phyloP scores from a whole-genome alignment of 345 rosid genomes.

The Euphorbia lathyris region DNA sequence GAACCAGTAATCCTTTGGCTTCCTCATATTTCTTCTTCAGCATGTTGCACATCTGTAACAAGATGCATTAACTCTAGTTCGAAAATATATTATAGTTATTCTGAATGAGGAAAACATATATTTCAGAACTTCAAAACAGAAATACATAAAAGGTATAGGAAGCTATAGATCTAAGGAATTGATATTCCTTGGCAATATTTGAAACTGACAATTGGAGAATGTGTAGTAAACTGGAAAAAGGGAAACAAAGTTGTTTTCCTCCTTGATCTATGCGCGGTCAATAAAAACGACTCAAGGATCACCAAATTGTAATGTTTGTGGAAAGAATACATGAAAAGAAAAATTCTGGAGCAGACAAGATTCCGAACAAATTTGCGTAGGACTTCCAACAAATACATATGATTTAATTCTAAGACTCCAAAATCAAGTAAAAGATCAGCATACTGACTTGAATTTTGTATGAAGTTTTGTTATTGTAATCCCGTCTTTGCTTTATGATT shows the following conservation, averaged over 20 bases:
- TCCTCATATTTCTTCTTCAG: constrained; percentile 83
- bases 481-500: too few species aligned
- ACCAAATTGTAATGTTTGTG: not conserved
- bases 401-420: not conserved
- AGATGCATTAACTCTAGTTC: not conserved
- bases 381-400: not conserved
- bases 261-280: not conserved
- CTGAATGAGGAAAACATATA: not conserved
- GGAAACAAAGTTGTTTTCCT: not conserved
- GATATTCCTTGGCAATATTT: not conserved
- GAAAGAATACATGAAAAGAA: not conserved
- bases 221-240: not conserved
- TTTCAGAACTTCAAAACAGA: not conserved
- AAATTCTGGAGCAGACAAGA: not conserved
- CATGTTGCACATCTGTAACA: constrained; percentile 67
- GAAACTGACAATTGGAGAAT: not conserved
- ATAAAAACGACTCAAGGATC: not conserved
- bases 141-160: not conserved
- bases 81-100: not conserved
- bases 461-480: too few species aligned
- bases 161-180: not conserved
- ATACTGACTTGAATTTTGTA: not conserved
- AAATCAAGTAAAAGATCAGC: too few species aligned
- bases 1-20: constrained; percentile 79
- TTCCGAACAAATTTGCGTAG: not conserved